Percentiles rank a stretch among this genome's conserved stretches.
These are phyloP conservation scores for Russula lepida DNA, from an alignment of 768 basidiomycete species.

Conservation along the genomic window DNA sequence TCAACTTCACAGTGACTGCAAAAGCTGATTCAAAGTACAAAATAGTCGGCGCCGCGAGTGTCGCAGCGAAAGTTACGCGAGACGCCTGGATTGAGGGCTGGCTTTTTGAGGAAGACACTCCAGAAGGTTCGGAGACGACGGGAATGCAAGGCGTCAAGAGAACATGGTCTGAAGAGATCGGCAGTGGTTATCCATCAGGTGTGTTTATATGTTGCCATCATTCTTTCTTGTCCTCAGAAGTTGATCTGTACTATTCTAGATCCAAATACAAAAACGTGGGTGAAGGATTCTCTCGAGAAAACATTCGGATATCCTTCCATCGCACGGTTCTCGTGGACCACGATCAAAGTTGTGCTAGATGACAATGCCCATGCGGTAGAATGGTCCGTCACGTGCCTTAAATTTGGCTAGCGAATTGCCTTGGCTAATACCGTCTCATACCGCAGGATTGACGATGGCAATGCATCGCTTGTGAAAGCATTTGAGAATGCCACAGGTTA, in stretches of 20 bases:
- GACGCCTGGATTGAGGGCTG: slow-evolving; percentile 86
- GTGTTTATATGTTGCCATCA: slow-evolving; percentile 14
- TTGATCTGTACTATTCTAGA: slow-evolving; percentile 37
- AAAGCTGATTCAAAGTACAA: slow-evolving; percentile 97
- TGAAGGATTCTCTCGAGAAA: slow-evolving; percentile 65
- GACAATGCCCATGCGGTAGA: slow-evolving; percentile 68
- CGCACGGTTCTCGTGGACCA: slow-evolving; percentile 93
- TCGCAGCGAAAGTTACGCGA: slow-evolving; percentile 96
- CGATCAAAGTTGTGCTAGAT: slow-evolving; percentile 77
- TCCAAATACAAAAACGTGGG: slow-evolving; percentile 87
- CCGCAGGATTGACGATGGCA: slow-evolving; percentile 75
- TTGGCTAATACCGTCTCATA: not conserved
- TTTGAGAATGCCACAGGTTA: slow-evolving; percentile 61
- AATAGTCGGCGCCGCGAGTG: slow-evolving; percentile 93
- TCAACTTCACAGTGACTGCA: slow-evolving; percentile 78
- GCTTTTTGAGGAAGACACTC: slow-evolving; percentile 58
- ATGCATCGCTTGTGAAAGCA: slow-evolving; percentile 64
- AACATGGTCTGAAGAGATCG: slow-evolving; percentile 37
- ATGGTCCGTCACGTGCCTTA: slow-evolving; percentile 49
- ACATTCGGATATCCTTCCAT: slow-evolving; percentile 90
- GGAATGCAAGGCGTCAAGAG: slow-evolving; percentile 7
- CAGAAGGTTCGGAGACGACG: slow-evolving; percentile 2
- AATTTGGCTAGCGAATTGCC: not conserved
- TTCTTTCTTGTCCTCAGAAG: not conserved
- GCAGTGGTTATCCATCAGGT: slow-evolving; percentile 93